A percentile compares a stretch with the other conserved stretches of the same genome.
Evolutionary conservation across 164 flowering plant genomes (phyloP).

Genomic region (Sedum album): DNA sequence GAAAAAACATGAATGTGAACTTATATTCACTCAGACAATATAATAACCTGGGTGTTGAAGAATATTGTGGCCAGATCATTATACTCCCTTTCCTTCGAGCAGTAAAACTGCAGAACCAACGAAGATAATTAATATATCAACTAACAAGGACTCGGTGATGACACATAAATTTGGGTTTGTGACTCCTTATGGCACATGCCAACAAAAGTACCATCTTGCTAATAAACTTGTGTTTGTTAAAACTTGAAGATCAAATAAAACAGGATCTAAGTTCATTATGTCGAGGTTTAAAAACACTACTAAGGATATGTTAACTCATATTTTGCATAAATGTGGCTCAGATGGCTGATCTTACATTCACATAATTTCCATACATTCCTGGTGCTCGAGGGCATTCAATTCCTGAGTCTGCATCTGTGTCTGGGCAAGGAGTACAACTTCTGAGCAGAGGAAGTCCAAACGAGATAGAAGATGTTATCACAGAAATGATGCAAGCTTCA

Average conservation of each 20-base stretch:
- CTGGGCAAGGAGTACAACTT: conserved; percentile 91
- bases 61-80: conserved; percentile 97
- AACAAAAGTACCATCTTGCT: neutral
- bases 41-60: conserved; percentile 88
- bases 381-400: conserved; percentile 90
- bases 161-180: neutral
- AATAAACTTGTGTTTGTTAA: neutral
- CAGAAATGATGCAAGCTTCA: conserved; percentile 81
- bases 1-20: neutral
- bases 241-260: neutral
- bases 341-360: conserved; percentile 60
- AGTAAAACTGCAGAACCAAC: conserved; percentile 58
- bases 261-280: neutral
- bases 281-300: neutral
- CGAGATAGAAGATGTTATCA: conserved; percentile 74
- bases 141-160: neutral
- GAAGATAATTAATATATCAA: neutral
- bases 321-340: neutral
- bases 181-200: neutral
- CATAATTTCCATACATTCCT: conserved; percentile 96
- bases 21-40: conserved; percentile 4
- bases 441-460: conserved; percentile 90
- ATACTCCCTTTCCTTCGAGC: conserved; percentile 72
- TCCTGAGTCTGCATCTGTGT: conserved; percentile 44
- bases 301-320: neutral